Evolutionary conservation across 805 yeast genomes (phyloP).

Genomic region (Candida sanyiensis): DNA sequence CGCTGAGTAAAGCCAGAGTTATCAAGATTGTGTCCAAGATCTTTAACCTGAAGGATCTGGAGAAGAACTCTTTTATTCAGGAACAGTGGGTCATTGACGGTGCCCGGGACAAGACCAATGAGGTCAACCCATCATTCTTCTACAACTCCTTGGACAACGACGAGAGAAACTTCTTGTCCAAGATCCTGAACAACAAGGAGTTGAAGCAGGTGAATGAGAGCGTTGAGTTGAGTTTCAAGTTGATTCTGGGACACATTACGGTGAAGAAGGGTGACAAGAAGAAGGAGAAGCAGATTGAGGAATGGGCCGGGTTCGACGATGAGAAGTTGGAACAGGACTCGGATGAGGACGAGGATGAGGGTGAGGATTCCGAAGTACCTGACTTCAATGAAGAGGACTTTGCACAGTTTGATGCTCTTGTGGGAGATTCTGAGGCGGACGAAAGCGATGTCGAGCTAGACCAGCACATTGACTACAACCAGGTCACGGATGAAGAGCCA

Average conservation of each 20-base stretch:
- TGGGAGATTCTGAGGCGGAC: conserved; percentile 18
- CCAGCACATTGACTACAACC: conserved; percentile 39
- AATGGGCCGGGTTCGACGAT: conserved; percentile 18
- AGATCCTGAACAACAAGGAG: conserved; percentile 39
- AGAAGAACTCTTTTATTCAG: conserved; percentile 18
- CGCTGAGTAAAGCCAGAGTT: conserved; percentile 21
- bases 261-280: conserved; percentile 25
- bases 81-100: conserved; percentile 23
- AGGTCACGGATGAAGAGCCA: conserved; percentile 63
- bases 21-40: conserved; percentile 16
- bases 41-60: conserved; percentile 13
- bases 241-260: conserved; percentile 26
- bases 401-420: conserved; percentile 22
- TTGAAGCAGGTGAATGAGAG: conserved; percentile 41
- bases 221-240: conserved; percentile 35
- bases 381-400: conserved; percentile 37
- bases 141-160: conserved; percentile 33
- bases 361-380: conserved; percentile 21
- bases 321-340: conserved; percentile 18
- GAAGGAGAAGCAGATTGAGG: conserved; percentile 14
- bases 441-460: conserved; percentile 21
- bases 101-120: conserved; percentile 26
- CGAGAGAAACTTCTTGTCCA: conserved; percentile 30
- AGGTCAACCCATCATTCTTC: conserved; percentile 40
- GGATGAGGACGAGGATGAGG: conserved; percentile 21